Evolutionary conservation across 139 green algal genomes (phyloP).

Genomic region (Tetraselmis striata): DNA sequence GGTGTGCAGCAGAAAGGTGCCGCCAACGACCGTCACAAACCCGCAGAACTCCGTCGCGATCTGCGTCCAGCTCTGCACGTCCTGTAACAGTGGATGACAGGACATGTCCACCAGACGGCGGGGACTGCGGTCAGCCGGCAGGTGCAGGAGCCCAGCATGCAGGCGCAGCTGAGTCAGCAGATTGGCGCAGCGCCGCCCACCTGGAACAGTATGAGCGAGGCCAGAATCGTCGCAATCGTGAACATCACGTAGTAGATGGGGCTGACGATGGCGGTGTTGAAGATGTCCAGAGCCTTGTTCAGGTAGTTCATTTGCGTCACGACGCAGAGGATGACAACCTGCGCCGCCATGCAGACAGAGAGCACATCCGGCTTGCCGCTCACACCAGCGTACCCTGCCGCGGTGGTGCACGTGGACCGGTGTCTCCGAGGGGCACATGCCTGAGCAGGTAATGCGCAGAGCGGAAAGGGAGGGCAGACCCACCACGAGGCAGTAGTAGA

Average conservation of each 20-base stretch:
- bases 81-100: too few relatives aligned
- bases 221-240: constrained; percentile 82
- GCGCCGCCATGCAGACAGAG: too few relatives aligned
- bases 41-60: constrained; percentile 73
- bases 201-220: constrained; percentile 30
- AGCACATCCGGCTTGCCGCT: too few relatives aligned
- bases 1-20: constrained; percentile 88
- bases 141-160: too few relatives aligned
- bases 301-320: constrained; percentile 96
- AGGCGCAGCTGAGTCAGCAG: too few relatives aligned
- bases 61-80: constrained; percentile 57
- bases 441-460: too few relatives aligned
- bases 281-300: constrained; percentile 94
- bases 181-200: neutral
- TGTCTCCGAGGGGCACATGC: too few relatives aligned
- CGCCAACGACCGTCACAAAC: constrained; percentile 91
- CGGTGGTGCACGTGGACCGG: too few relatives aligned
- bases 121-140: too few relatives aligned
- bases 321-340: constrained; percentile 76
- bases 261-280: constrained; percentile 95
- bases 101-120: too few relatives aligned
- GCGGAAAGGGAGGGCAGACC: neutral
- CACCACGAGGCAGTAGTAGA: constrained; percentile 65
- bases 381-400: too few relatives aligned
- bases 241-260: constrained; percentile 99